These are phyloP conservation scores for Penicillium alfredii DNA, from an alignment of 495 filamentous ascomycete genomes.

Conservation along the genomic window DNA sequence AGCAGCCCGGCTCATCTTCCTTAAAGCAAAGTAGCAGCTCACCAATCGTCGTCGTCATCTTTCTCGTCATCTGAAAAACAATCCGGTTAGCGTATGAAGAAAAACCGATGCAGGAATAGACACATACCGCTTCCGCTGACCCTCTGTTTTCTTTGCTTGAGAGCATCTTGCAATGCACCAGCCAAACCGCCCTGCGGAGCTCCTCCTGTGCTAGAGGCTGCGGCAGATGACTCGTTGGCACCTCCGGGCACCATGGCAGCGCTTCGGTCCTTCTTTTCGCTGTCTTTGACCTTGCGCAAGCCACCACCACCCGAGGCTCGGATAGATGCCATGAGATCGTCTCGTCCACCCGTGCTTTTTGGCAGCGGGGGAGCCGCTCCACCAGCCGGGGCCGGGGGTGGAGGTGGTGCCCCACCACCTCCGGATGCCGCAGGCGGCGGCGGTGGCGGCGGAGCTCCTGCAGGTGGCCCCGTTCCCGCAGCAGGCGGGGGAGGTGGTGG, in stretches of 20 bases:
- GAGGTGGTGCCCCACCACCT: constrained; percentile 46
- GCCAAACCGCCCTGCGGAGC: constrained; percentile 64
- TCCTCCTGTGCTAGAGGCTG: constrained; percentile 42
- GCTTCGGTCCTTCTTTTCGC: constrained; percentile 76
- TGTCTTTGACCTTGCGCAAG: constrained; percentile 75
- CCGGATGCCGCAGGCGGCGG: constrained; percentile 33
- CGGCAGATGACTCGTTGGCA: constrained; percentile 47
- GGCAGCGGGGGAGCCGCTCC: constrained; percentile 56
- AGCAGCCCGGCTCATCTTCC: no score
- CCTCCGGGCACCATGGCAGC: constrained; percentile 59
- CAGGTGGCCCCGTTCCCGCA: neutral
- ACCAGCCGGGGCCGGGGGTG: constrained; percentile 52
- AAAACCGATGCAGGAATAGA: neutral
- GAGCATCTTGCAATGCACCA: constrained; percentile 70
- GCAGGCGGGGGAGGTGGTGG: constrained; percentile 22
- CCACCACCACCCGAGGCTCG: constrained; percentile 57
- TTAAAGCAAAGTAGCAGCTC: constrained; percentile 16
- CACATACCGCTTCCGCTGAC: constrained; percentile 86
- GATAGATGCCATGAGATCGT: constrained; percentile 76
- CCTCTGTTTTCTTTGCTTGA: constrained; percentile 78
- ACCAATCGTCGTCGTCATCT: constrained; percentile 74
- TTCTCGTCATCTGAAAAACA: constrained; percentile 65
- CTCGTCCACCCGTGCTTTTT: constrained; percentile 43
- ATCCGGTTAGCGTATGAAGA: constrained; percentile 7
- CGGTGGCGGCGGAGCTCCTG: constrained; percentile 31